Conservation (phyloP, 169 alveolate species). For the Cryptosporidium ubiquitum region DNA sequence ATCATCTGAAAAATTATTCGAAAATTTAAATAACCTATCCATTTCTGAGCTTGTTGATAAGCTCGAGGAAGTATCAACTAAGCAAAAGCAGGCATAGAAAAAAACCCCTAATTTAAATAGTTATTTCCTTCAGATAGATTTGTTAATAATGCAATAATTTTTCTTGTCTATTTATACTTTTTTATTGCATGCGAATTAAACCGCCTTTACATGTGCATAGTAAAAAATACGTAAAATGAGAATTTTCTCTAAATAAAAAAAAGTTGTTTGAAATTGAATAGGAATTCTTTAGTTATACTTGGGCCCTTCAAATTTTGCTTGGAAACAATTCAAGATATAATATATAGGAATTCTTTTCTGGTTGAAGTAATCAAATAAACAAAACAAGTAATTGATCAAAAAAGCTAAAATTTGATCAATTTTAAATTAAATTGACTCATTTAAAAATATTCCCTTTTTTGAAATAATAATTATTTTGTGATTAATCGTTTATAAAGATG, state of each 20-base stretch:
- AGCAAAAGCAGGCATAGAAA: not conserved
- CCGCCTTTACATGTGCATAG: conserved; percentile 22
- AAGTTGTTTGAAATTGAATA: not conserved
- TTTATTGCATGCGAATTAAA: not conserved
- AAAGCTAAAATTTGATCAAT: not conserved
- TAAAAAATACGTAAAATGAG: conserved; percentile 1
- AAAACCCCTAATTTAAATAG: not conserved
- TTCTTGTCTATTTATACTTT: not conserved
- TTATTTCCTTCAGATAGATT: not conserved
- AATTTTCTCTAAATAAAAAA: not conserved
- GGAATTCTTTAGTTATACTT: not conserved
- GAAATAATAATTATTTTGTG: not conserved
- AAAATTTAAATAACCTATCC: not conserved
- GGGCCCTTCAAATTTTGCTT: not conserved
- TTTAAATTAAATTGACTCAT: not conserved
- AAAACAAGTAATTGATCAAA: not conserved
- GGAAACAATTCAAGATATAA: not conserved
- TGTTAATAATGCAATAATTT: not conserved
- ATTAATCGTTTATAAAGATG: not conserved
- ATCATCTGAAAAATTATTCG: not conserved
- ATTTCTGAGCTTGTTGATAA: not conserved
- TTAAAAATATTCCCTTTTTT: not conserved
- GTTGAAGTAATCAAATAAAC: not conserved
- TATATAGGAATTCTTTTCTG: not conserved
- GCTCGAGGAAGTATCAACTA: not conserved